Evolutionary conservation across 805 yeast species (phyloP), one percentile per base, ranked within the genome.

Genomic region (Starmerella roubikii): DNA sequence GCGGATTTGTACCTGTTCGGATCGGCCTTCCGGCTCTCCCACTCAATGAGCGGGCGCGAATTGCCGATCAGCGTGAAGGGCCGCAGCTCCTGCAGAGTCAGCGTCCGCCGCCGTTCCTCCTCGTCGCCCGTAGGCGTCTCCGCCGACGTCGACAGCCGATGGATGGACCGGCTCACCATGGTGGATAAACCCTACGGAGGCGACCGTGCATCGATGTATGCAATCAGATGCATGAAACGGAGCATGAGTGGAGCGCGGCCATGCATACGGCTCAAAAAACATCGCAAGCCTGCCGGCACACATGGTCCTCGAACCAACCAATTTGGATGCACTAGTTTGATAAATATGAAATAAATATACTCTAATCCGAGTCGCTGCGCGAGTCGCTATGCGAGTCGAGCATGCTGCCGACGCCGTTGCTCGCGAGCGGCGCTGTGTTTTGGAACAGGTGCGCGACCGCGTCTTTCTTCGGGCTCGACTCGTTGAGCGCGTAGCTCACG

Each of bases 31-130:
- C 37, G 47, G 31, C 19, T 30, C 15, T 36, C 40, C 78, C 78
- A 72, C 38, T 68, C 59, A 18, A 43, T 45, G 23, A 68, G 48
- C n/a, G 64, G 58, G 28, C 50, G 49, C 4, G 60, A 49, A 25
- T 53, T 46, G 3, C 78, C 78, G 44, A 72, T 69, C 40, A 72
- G 57, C 20, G 53, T 58, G 31, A 55, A 54, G 1, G 76, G 69
- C 35, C 78, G 59, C 60, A 69, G 57, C 38, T 61, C 62, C 11
- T 66, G 61, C 32, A 68, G 54, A 33, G 57, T 60, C 33, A 36
- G 34, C 4, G 47, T 44, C 3, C 47, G 34, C 47, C 59, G 30
- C 13, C 42, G 38, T 32, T 42, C 44, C 13, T 30, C 35, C 2
- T 1, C 34, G 22, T 1, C 11, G n/a, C 24, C 3, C 6, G 17